These are phyloP conservation scores for Ophioceras dolichostomum DNA, from an alignment of 2,329 filamentous ascomycete genomes.

Conservation along the genomic window DNA sequence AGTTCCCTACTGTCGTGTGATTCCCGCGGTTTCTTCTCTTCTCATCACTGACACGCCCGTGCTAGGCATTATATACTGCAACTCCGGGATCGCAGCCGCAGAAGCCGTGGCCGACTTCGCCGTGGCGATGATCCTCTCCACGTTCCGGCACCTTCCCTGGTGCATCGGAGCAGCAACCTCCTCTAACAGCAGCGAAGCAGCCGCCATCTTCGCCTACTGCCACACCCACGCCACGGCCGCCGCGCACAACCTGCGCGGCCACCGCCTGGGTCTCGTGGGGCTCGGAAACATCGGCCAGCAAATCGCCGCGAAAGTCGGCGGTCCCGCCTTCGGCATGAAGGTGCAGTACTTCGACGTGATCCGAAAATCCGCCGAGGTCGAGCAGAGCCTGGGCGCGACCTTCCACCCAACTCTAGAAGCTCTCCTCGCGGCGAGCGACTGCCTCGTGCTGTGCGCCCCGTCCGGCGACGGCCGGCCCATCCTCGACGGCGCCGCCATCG, in stretches of 20 bases:
- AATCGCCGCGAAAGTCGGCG: conserved; percentile 41
- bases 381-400: conserved; percentile 26
- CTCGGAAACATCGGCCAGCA: conserved; percentile 54
- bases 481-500: conserved; percentile 33
- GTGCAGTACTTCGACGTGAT: conserved; percentile 51
- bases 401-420: conserved; percentile 37
- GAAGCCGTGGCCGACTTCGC: conserved; percentile 65
- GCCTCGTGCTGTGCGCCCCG: conserved; percentile 44
- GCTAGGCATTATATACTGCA: conserved; percentile 57
- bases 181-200: neutral
- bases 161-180: neutral
- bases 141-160: conserved; percentile 47
- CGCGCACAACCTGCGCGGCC: conserved; percentile 51
- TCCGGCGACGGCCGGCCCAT: conserved; percentile 30
- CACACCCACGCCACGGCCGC: conserved; percentile 43
- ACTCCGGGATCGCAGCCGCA: conserved; percentile 55
- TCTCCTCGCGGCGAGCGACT: conserved; percentile 42
- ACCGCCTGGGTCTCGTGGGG: conserved; percentile 54
- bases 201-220: conserved; percentile 37
- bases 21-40: too few species aligned
- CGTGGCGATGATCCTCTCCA: conserved; percentile 54
- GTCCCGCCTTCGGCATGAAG: conserved; percentile 46
- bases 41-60: neutral
- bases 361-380: conserved; percentile 30
- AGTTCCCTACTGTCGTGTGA: neutral